phyloP scores from a whole-genome alignment of 202 grass and related monocot species.

The Schoenoplectus tabernaemontani region DNA sequence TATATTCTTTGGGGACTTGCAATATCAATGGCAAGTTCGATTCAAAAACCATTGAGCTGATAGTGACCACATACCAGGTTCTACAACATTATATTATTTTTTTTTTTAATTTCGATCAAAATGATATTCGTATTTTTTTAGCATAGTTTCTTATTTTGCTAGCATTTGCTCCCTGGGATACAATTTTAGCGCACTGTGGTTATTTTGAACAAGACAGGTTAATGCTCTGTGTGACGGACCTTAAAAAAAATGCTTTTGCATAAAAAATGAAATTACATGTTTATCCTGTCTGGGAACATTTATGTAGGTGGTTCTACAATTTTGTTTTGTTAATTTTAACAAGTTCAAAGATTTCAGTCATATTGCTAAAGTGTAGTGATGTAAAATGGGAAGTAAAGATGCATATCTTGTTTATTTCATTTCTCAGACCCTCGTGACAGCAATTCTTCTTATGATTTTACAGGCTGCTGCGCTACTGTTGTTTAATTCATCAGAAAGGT shows the following conservation, averaged over 20 bases:
- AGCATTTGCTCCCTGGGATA: neutral
- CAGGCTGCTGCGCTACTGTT: conserved; percentile 78
- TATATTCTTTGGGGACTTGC: conserved; percentile 98
- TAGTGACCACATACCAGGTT: conserved; percentile 99
- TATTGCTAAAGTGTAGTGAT: neutral
- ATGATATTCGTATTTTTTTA: neutral
- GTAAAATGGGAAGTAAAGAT: neutral
- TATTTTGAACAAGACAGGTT: neutral
- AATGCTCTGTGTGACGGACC: neutral
- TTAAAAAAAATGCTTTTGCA: conserved; percentile 16
- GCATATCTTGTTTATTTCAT: neutral
- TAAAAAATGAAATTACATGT: neutral
- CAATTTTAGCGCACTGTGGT: neutral
- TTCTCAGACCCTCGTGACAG: neutral
- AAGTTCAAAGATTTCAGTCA: neutral
- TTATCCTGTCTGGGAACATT: too few species aligned
- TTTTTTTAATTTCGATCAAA: neutral
- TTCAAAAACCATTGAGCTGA: conserved; percentile 69
- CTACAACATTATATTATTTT: neutral
- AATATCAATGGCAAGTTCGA: conserved; percentile 91
- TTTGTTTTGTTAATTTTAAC: too few species aligned
- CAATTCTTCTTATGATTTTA: conserved; percentile 3
- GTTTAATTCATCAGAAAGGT: conserved; percentile 72
- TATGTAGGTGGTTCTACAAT: too few species aligned
- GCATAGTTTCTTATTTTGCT: neutral